Percentiles rank a stretch among this genome's conserved stretches.
Conservation (phyloP, 2,329 filamentous ascomycete genomes). For the Colletotrichum lini region DNA sequence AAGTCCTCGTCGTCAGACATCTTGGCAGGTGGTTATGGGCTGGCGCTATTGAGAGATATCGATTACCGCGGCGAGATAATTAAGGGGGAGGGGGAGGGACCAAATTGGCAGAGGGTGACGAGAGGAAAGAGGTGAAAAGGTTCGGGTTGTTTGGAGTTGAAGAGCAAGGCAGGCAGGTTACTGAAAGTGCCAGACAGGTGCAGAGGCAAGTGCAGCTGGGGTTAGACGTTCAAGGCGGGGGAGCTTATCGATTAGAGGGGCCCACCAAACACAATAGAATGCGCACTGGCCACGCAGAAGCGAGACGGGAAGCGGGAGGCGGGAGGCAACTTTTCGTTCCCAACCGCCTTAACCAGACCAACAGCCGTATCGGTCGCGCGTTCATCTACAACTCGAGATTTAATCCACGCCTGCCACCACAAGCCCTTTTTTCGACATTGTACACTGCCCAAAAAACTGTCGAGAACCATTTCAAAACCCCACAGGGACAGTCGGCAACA, state of each 20-base stretch:
- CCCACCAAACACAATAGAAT: conserved; percentile 9
- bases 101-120: not conserved
- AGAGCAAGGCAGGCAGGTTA: conserved; percentile 6
- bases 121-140: not conserved
- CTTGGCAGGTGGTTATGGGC: conserved; percentile 36
- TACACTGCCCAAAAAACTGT: not conserved
- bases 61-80: not conserved
- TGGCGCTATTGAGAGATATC: not conserved
- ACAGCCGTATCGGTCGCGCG: conserved; percentile 2
- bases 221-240: conserved; percentile 32
- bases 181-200: conserved; percentile 2
- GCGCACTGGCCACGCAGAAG: conserved; percentile 23
- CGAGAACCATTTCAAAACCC: not conserved
- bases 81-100: too few species aligned
- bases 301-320: not conserved
- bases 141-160: conserved; percentile 2
- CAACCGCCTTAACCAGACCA: not conserved
- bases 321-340: conserved; percentile 32
- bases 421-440: not conserved
- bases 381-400: not conserved
- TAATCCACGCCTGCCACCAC: not conserved
- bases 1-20: conserved; percentile 69
- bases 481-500: conserved; percentile 61
- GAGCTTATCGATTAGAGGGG: conserved; percentile 42
- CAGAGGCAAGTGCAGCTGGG: conserved; percentile 23